These are phyloP conservation scores for Sporothrix sp. DNA, from an alignment of 2,329 filamentous ascomycete species.

Conservation along the genomic window DNA sequence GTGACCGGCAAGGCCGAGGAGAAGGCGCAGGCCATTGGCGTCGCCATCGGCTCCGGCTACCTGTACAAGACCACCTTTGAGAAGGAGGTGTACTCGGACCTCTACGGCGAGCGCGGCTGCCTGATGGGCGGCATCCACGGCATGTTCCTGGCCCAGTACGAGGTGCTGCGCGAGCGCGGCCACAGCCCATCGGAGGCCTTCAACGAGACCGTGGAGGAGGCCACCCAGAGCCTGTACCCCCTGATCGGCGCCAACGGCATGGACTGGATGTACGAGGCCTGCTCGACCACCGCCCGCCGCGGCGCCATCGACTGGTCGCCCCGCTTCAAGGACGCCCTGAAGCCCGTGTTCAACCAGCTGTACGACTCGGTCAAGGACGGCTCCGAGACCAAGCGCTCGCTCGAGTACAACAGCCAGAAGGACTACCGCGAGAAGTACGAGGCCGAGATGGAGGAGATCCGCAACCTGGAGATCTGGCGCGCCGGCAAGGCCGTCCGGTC, in stretches of 20 bases:
- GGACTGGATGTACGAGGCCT: constrained; percentile 99
- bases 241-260: constrained; percentile 96
- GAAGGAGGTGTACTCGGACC: constrained; percentile 99
- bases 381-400: constrained; percentile 87
- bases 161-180: constrained; percentile 97
- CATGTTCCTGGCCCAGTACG: constrained; percentile 99
- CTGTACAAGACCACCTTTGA: constrained; percentile 99
- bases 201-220: constrained; percentile 99
- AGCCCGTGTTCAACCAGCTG: constrained; percentile 96
- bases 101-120: constrained; percentile 99
- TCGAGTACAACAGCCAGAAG: constrained; percentile 91
- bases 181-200: constrained; percentile 97
- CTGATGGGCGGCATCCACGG: constrained; percentile 99
- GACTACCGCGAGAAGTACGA: constrained; percentile 98
- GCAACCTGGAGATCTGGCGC: constrained; percentile 96
- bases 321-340: constrained; percentile 94
- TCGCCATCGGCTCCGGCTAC: constrained; percentile 94
- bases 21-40: constrained; percentile 93
- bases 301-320: constrained; percentile 98
- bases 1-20: constrained; percentile 97
- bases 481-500: constrained; percentile 93
- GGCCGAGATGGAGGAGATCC: constrained; percentile 98
- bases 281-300: constrained; percentile 95
- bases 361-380: constrained; percentile 90
- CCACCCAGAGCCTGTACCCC: constrained; percentile 94